phyloP scores from a whole-genome alignment of 768 basidiomycete species.

The Russula sp. region DNA sequence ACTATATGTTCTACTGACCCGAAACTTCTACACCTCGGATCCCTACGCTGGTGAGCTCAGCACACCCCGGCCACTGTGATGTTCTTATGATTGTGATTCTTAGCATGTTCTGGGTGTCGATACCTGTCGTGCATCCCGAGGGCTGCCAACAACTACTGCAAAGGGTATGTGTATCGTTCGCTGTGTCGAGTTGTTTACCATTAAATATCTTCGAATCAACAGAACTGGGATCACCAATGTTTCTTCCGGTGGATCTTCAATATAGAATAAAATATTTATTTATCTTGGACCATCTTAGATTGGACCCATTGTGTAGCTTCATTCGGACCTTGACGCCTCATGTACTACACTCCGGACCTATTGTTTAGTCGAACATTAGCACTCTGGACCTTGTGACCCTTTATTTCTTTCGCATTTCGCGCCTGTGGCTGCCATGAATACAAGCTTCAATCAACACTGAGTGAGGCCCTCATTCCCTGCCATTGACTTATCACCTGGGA shows the following conservation, averaged over 20 bases:
- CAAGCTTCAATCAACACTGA: conserved; percentile 27
- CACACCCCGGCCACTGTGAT: background rate
- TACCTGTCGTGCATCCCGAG: conserved; percentile 90
- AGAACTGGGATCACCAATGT: conserved; percentile 16
- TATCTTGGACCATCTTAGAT: background rate
- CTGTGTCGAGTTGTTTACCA: background rate
- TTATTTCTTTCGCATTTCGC: background rate
- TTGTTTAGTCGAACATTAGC: background rate
- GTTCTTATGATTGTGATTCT: background rate
- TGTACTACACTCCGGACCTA: background rate
- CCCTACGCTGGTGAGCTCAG: conserved; percentile 66
- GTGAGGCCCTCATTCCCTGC: conserved; percentile 33
- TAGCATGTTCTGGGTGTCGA: conserved; percentile 82
- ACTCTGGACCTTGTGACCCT: background rate
- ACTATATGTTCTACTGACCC: conserved; percentile 72
- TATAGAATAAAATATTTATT: conserved; percentile 1
- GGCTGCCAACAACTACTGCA: conserved; percentile 59
- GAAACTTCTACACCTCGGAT: conserved; percentile 88
- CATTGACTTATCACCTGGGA: conserved; percentile 34
- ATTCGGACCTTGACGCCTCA: background rate
- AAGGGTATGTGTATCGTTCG: conserved; percentile 35
- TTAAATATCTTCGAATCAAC: background rate
- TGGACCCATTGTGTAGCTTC: background rate
- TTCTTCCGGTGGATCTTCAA: conserved; percentile 2
- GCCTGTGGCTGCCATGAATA: background rate